Base-by-base conservation (phyloP, 441 rosid genomes). In the Isatis lusitanica region DNA sequence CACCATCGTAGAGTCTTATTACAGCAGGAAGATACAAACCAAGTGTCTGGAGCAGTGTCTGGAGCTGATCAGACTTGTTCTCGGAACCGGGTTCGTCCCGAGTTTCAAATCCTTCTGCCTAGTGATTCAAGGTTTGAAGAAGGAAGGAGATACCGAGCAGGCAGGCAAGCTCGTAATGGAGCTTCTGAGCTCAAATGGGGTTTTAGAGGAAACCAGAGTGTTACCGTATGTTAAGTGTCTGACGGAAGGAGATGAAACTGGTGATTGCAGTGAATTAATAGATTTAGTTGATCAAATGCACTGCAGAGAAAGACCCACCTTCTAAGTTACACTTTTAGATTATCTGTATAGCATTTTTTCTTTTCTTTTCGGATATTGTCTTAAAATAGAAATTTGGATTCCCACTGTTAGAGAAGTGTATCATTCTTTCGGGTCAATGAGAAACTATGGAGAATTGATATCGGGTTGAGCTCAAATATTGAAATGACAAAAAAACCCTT, bases 201-300 rank as follows among this genome's bases (percentile, higher is more conserved):
- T 78, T n/a, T 38, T 65, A 28, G 85, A 80, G 17, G 59, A 63
- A 59, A 61, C 42, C 13, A 62, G 36, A 51, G 39, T 79, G 48
- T 69, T 74, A 51, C 65, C 77, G 42, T 76, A 77, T 66, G 77
- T 85, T 24, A 82, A 83, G 30, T 67, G 68, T 76, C 66, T 85
- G 10, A 63, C 74, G 74, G 77, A 69, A 58, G 75, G 72, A 40
- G 80, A 78, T 65, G 80, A 75, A 56, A 35, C 60, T 63, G 66
- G 74, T n/a, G 63, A 75, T 62, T 75, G 46, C 51, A 2, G 53
- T 66, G 76, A 80, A 59, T 68, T 76, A 46, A 74, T 70, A 13
- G 68, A 66, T 40, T 30, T 78, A 13, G 13, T 80, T 40, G 76
- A 76, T 57, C 68, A 66, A 44, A 46, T 80, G 15, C 75, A 67